A percentile compares a stretch with the other conserved stretches of the same genome.
These are phyloP conservation scores for Agapanthus africanus DNA, from an alignment of 106 monocot genomes.

Conservation along the genomic window DNA sequence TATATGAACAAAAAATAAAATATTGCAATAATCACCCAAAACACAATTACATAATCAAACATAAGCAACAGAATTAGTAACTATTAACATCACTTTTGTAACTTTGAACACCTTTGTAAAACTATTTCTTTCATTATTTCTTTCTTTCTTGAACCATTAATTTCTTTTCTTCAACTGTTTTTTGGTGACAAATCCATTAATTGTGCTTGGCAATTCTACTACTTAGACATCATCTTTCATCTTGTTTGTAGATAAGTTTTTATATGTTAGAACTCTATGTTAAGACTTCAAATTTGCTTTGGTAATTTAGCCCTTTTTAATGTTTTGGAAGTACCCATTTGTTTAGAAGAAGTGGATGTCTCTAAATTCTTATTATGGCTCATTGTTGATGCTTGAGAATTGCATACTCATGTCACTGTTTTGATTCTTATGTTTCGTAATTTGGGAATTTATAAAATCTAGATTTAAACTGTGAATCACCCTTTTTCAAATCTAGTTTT, in stretches of 20 bases:
- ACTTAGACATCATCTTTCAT: too few relatives aligned
- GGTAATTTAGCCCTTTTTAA: neutral
- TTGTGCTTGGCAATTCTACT: too few relatives aligned
- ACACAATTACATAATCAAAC: too few relatives aligned
- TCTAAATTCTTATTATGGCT: neutral
- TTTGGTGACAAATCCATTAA: neutral
- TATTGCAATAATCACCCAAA: too few relatives aligned
- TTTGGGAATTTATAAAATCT: too few relatives aligned
- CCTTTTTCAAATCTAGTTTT: too few relatives aligned
- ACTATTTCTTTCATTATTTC: neutral
- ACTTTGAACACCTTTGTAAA: constrained; percentile 4
- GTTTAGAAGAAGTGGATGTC: too few relatives aligned
- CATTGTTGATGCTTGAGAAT: neutral
- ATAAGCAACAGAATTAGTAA: too few relatives aligned
- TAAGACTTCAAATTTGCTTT: neutral
- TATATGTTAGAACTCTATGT: neutral
- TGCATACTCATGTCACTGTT: neutral
- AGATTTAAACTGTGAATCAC: too few relatives aligned
- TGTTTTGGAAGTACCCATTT: neutral
- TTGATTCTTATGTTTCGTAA: neutral
- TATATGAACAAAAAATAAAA: too few relatives aligned
- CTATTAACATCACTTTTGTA: too few relatives aligned
- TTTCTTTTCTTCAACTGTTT: neutral
- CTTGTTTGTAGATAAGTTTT: neutral
- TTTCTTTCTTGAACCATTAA: neutral